Base-by-base conservation (phyloP, 768 basidiomycete genomes). In the Trametes cinnabarina region DNA sequence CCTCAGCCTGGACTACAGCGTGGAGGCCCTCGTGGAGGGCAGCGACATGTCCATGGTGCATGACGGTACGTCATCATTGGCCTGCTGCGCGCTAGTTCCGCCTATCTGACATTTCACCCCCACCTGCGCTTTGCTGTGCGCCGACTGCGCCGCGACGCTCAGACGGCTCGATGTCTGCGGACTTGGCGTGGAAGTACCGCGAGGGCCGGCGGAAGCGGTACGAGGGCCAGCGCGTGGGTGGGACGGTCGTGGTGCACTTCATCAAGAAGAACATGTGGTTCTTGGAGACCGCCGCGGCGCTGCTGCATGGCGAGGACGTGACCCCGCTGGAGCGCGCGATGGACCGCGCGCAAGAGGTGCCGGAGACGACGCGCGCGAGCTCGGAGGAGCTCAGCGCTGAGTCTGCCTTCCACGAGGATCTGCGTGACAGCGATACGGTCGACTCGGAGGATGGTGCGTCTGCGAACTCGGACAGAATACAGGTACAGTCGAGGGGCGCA, bases 221-320 rank as follows among this genome's bases (percentile, higher is more conserved):
- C 66, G 79, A 84, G 62, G 79, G 78, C 43, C 75, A 81, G 57
- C 86, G 89, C 20, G 83, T 93, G 9, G 96, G 96, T 3, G 97
- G 96, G 5, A 99, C 96, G 2, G 82, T 95, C 44, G 90, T 94
- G 20, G 94, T 99, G 50, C 96, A 99, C 74, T 98, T 92, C 70
- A 88, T 99, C 79, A 99, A 98, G 85, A 89, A 92, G 71, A 86
- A 92, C 63, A 89, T 91, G 75, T 99, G 96, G 96, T 98, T 90
- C 74, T 72, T 94, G 64, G 96, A 99, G 75, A 92, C 95, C 5
- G 92, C 93, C 11, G 74, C 94, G 11, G 94, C 93, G 17, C 76
- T 99, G 23, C 77, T 98, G 26, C 92, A 90, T 51, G 83, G 86
- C n/a, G 83, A 86, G 28, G 87, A 92, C 58, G 74, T 82, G 56